A percentile compares a stretch with the other conserved stretches of the same genome.
phyloP scores from a whole-genome alignment of 2,329 filamentous ascomycete species.

The Sporothrix inflata region DNA sequence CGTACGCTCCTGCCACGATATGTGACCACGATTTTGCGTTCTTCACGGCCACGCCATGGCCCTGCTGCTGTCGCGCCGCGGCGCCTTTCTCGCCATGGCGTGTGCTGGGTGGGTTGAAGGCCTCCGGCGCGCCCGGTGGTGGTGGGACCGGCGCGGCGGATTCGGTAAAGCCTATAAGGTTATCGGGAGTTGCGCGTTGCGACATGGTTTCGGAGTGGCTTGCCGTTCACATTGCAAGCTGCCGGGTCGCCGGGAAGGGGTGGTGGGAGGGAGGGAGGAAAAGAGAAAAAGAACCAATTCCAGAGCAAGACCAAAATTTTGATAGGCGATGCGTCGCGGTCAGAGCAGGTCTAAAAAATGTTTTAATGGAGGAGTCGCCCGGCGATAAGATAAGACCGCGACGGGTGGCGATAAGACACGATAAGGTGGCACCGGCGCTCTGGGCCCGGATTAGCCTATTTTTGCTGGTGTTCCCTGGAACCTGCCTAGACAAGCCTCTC shows the following conservation, averaged over 20 bases:
- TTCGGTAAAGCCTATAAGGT: constrained; percentile 28
- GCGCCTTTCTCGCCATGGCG: background rate
- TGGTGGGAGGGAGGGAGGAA: background rate
- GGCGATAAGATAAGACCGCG: constrained; percentile 28
- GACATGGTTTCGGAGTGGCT: constrained; percentile 29
- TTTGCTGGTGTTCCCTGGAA: background rate
- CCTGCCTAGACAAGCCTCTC: background rate
- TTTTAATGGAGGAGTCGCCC: background rate
- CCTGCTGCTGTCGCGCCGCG: background rate
- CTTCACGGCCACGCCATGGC: constrained; percentile 40
- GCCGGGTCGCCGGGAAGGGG: background rate
- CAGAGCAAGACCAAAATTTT: constrained; percentile 22
- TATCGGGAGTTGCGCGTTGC: constrained; percentile 24
- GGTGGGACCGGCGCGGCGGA: constrained; percentile 2
- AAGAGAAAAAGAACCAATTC: background rate
- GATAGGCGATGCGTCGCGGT: constrained; percentile 22
- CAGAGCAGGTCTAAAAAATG: constrained; percentile 13
- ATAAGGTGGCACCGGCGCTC: background rate
- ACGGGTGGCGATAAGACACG: constrained; percentile 24
- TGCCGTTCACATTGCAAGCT: constrained; percentile 26
- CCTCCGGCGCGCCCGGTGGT: background rate
- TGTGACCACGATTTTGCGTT: constrained; percentile 83
- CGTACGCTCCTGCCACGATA: constrained; percentile 86
- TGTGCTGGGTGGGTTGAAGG: background rate
- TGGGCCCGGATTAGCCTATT: background rate